These are phyloP conservation scores for Tuber aestivum DNA, from an alignment of 495 filamentous ascomycete species.

Conservation along the genomic window DNA sequence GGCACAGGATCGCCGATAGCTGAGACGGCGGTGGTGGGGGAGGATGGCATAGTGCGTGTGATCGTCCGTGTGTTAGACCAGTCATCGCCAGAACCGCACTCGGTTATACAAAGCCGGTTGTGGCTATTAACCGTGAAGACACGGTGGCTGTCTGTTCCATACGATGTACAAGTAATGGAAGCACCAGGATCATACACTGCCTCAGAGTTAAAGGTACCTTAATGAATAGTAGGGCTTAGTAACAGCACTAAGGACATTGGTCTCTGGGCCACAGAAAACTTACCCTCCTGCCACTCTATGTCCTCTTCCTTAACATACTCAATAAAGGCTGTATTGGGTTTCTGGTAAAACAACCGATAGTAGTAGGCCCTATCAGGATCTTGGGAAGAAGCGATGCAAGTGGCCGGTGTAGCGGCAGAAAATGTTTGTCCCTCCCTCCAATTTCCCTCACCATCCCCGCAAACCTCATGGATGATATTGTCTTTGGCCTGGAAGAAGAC, in stretches of 20 bases:
- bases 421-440: conserved; percentile 14
- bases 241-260: background rate
- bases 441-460: background rate
- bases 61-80: background rate
- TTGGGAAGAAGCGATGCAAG: conserved; percentile 6
- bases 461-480: conserved; percentile 16
- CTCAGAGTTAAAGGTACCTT: conserved; percentile 14
- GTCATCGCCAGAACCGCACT: background rate
- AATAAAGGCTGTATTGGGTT: background rate
- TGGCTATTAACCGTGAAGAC: conserved; percentile 14
- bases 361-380: background rate
- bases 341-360: conserved; percentile 16
- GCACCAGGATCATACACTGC: background rate
- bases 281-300: conserved; percentile 12
- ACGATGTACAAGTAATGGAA: conserved; percentile 1
- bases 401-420: conserved; percentile 9
- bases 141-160: conserved; percentile 11
- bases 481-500: conserved; percentile 24
- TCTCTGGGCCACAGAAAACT: background rate
- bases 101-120: conserved; percentile 16
- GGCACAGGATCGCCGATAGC: background rate
- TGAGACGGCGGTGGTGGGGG: background rate
- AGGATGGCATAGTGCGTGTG: conserved; percentile 2
- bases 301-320: conserved; percentile 1
- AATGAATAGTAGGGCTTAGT: background rate